Percentiles rank a stretch among this genome's conserved stretches.
phyloP scores from a whole-genome alignment of 257 asterid genomes.

The Ligustrum vulgare region DNA sequence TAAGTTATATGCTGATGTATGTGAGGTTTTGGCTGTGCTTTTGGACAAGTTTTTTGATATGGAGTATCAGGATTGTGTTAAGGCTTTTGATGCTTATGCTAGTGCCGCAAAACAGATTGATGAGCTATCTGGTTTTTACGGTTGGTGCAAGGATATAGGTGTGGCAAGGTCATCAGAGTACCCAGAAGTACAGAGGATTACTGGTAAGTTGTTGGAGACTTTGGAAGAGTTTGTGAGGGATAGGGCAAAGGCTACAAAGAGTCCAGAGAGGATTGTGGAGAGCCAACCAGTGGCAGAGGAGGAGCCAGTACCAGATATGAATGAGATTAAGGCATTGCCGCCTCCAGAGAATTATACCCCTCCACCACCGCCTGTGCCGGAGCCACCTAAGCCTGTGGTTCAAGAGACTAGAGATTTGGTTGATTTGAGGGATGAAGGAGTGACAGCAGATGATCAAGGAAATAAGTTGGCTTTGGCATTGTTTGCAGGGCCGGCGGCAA shows the following conservation, averaged over 20 bases:
- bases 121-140: conserved; percentile 59
- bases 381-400: conserved; percentile 49
- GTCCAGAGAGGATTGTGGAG: conserved; percentile 65
- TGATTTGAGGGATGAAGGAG: conserved; percentile 77
- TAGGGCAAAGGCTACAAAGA: conserved; percentile 64
- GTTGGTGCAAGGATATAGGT: conserved; percentile 80
- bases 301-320: conserved; percentile 56
- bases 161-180: conserved; percentile 66
- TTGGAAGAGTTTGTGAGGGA: conserved; percentile 86
- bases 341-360: conserved; percentile 66
- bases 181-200: conserved; percentile 74
- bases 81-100: conserved; percentile 67
- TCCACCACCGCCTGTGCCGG: conserved; percentile 59
- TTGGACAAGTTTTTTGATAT: conserved; percentile 73
- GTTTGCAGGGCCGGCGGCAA: conserved; percentile 63
- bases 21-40: conserved; percentile 73
- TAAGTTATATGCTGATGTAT: conserved; percentile 70
- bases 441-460: conserved; percentile 79
- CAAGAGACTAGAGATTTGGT: conserved; percentile 57
- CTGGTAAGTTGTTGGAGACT: conserved; percentile 70
- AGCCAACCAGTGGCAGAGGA: conserved; percentile 43
- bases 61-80: conserved; percentile 75
- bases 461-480: conserved; percentile 71
- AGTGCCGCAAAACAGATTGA: conserved; percentile 73
- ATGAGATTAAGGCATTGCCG: conserved; percentile 75